Evolutionary conservation across 352 stramenopile genomes (phyloP).

Genomic region (Aphanomyces cochlioides): DNA sequence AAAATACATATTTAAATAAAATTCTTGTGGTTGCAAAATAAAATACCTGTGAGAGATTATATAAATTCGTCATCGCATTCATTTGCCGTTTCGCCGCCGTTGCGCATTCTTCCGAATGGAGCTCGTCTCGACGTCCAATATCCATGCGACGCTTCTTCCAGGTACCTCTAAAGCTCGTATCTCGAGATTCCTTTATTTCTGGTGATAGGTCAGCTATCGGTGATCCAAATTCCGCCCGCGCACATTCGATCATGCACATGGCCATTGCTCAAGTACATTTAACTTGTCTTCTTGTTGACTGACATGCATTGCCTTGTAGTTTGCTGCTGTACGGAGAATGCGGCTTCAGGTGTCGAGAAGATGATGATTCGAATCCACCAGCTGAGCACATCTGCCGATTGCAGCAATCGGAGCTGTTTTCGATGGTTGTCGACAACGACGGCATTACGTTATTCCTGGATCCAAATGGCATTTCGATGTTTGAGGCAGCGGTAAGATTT

Average conservation of each 20-base stretch:
- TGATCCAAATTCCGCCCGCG: conserved; percentile 71
- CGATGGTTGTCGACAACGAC: conserved; percentile 70
- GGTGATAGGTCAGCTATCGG: conserved; percentile 55
- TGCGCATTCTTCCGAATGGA: conserved; percentile 44
- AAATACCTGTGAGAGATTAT: neutral
- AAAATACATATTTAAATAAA: neutral
- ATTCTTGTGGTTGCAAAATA: neutral
- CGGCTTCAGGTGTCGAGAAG: conserved; percentile 67
- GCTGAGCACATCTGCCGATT: conserved; percentile 64
- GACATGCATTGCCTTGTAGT: conserved; percentile 34
- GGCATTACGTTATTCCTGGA: conserved; percentile 82
- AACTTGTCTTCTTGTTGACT: conserved; percentile 2
- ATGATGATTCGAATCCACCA: conserved; percentile 43
- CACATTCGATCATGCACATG: conserved; percentile 71
- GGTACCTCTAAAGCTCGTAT: conserved; percentile 36
- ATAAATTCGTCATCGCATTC: neutral
- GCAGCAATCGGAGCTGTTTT: conserved; percentile 80
- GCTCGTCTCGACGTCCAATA: conserved; percentile 87
- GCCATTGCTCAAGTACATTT: conserved; percentile 69
- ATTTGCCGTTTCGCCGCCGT: no score
- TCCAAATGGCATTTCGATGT: conserved; percentile 75
- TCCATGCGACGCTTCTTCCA: conserved; percentile 80
- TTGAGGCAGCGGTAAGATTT: conserved; percentile 58
- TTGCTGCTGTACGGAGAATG: conserved; percentile 78
- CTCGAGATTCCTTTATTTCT: neutral